Base-by-base conservation (phyloP, 1,139 yeast species). In the Geotrichum histeridarum region DNA sequence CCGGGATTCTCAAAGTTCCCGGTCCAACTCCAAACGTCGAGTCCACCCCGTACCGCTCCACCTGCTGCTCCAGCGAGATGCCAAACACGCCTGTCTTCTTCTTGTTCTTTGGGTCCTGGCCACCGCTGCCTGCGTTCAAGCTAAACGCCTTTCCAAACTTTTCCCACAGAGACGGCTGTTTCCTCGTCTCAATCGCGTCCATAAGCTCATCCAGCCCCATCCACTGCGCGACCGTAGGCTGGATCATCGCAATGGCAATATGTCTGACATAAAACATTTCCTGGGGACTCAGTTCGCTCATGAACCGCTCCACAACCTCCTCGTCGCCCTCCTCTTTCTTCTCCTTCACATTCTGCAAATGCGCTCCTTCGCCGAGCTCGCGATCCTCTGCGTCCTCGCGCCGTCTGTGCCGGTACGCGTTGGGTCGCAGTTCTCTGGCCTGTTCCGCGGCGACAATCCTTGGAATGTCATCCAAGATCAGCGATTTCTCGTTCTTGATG, bases 391-490 rank as follows among this genome's bases (percentile, higher is more conserved):
- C 60, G 4, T 57, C 57, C 9, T 59, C 60, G 57, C 55, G 18
- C 50, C 42, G 8, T 59, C 60, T 32, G 59, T 57, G 50, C 43
- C 58, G 18, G 61, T 50, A 38, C 53, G 59, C 58, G 47, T 53
- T 53, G 9, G 59, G 59, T 43, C 56, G 42, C 42, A 88, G 86
- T 60, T 89, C 96, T 60, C 97, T 77, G 0, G 98, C 96, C 69
- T 91, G 97, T 65, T 93, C 98, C 7, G 96, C 95, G 2, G 97
- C 96, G 9, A 93, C 98, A 65, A 93, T 91, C 61, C 98, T 78
- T 8, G 98, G 96, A 62, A 93, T 93, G 70, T 93, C 99, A 69
- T 93, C 99, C 64, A 93, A 77, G 0, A 97, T 91, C 55, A 93
- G 78, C 0, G 95, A 84, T 63, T 87, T 87, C 63, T 91, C 95